phyloP scores from a whole-genome alignment of 306 rosid species.

The Senna tora region DNA sequence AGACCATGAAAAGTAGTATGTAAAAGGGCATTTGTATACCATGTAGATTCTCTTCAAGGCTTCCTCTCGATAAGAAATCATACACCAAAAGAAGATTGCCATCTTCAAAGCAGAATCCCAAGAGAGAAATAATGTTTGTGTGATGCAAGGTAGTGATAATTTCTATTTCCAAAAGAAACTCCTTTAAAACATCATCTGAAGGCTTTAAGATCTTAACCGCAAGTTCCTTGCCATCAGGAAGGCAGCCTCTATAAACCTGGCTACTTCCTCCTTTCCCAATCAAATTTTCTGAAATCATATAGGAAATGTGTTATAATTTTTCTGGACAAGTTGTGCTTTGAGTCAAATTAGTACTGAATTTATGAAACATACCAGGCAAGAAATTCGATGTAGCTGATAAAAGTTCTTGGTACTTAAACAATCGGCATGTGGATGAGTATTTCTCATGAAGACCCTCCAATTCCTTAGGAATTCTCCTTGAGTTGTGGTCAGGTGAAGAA shows the following conservation, averaged over 20 bases:
- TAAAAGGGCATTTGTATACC: conserved; percentile 48
- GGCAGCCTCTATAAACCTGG: conserved; percentile 86
- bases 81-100: conserved; percentile 85
- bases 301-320: conserved; percentile 15
- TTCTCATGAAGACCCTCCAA: conserved; percentile 84
- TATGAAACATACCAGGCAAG: conserved; percentile 65
- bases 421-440: conserved; percentile 76
- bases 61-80: conserved; percentile 91
- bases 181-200: conserved; percentile 76
- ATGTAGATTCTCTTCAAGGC: conserved; percentile 95
- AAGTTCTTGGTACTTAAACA: conserved; percentile 80
- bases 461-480: conserved; percentile 57
- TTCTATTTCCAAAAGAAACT: conserved; percentile 84
- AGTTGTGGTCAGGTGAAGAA: conserved; percentile 49
- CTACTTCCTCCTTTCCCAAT: conserved; percentile 96
- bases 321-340: conserved; percentile 16
- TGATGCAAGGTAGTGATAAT: conserved; percentile 82
- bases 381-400: conserved; percentile 78
- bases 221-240: conserved; percentile 84
- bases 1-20: neutral
- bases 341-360: conserved; percentile 36
- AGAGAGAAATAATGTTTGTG: conserved; percentile 82
- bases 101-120: conserved; percentile 91
- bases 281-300: conserved; percentile 70
- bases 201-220: conserved; percentile 93